Evolutionary conservation across 345 rosid species (phyloP).

Genomic region (Melaleuca alternifolia): DNA sequence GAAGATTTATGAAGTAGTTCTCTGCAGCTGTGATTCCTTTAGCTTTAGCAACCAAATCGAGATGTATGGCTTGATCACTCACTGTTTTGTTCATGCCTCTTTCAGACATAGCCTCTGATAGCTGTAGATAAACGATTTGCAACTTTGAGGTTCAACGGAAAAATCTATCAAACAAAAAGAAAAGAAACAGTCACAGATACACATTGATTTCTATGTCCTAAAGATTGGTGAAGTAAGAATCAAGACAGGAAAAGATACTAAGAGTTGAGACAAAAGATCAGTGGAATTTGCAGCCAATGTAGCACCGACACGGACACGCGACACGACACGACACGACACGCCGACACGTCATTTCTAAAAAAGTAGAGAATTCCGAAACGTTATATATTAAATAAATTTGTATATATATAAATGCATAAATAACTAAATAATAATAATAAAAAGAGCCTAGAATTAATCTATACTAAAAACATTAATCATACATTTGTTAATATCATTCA

Average conservation of each 20-base stretch:
- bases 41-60: constrained; percentile 80
- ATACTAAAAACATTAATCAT: no score
- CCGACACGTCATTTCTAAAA: no score
- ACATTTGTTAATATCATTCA: no score
- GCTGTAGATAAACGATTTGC: constrained; percentile 22
- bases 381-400: no score
- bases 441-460: no score
- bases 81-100: constrained; percentile 90
- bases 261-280: neutral
- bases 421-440: no score
- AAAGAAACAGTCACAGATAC: neutral
- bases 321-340: no score
- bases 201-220: neutral
- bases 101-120: constrained; percentile 66
- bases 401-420: no score
- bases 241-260: neutral
- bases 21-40: constrained; percentile 75
- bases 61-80: constrained; percentile 96
- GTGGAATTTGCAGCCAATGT: neutral
- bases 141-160: neutral
- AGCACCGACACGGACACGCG: no score
- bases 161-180: neutral
- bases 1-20: constrained; percentile 65
- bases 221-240: neutral
- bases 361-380: no score